phyloP scores from a whole-genome alignment of 2,329 filamentous ascomycete genomes.

The Alternaria panax region DNA sequence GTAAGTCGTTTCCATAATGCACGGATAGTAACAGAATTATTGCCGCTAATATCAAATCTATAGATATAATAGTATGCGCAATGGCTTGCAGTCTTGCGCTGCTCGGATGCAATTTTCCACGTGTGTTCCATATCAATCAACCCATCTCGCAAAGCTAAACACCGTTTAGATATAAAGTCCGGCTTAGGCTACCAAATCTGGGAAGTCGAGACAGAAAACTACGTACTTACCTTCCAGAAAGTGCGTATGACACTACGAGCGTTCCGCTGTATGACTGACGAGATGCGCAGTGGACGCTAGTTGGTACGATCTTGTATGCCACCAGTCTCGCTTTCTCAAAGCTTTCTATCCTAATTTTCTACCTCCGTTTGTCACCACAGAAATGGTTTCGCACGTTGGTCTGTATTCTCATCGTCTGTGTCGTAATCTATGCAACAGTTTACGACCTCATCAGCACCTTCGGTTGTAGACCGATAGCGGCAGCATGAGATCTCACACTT shows the following conservation, averaged over 20 bases:
- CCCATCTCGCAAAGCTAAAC: neutral
- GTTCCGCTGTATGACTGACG: neutral
- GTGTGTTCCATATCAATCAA: neutral
- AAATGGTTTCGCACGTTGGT: neutral
- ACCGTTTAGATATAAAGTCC: neutral
- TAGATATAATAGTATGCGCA: neutral
- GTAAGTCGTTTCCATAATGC: neutral
- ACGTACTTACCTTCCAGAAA: neutral
- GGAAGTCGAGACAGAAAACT: neutral
- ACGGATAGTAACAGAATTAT: neutral
- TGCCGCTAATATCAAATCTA: neutral
- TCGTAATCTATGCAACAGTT: neutral
- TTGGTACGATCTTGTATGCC: neutral
- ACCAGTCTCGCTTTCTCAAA: constrained; percentile 4
- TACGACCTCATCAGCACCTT: constrained; percentile 2
- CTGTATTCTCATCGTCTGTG: neutral
- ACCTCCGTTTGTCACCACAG: constrained; percentile 1
- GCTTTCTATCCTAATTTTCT: neutral
- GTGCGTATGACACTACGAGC: neutral
- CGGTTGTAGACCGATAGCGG: neutral
- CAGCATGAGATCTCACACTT: neutral
- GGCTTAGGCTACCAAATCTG: constrained; percentile 1
- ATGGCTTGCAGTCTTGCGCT: constrained; percentile 1
- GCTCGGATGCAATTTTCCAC: neutral
- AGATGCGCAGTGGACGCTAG: neutral